Evolutionary conservation across 164 flowering plant species (phyloP), one percentile per base, ranked within the genome.

Genomic region (Vitis labrusca): DNA sequence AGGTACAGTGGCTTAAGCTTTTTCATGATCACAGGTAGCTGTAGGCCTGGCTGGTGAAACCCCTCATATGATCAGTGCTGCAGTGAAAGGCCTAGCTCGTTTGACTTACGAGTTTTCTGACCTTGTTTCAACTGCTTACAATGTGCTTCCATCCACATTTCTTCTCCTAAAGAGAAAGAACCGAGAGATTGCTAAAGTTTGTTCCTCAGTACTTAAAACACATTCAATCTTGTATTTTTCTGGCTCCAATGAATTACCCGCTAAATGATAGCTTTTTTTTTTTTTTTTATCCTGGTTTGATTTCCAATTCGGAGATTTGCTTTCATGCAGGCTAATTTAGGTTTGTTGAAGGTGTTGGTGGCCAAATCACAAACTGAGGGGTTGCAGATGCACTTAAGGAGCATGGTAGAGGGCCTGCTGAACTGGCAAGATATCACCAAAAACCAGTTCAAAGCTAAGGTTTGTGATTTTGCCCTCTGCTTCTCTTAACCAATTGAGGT

Each of bases 61-160:
- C 61, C 97, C 99, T 74, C 98, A 93, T 56, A 88, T 91, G 97
- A 87, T 93, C 71, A 93, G 99, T 85, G 98, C 98, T 63, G 89
- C 97, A 57, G 87, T 89, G 57, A 96, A 89, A 77, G 98, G 95
- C 65, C 70, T 93, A 69, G 98, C 99, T 77, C 98, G 99, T 23
- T 85, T 96, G 86, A 89, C 97, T 65, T 96, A 96, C 75, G 99
- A 96, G 81, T 96, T 96, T 69, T 82, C 95, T 27, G 98, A 96
- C 75, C 98, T 96, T 63, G 75, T 96, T 54, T 80, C 90, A 64
- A 68, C 76, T 59, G 92, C 91, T 63, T 89, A 79, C 76, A 81
- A 77, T 70, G 78, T 93, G 73, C 97, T 92, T 60, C 98, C 99
- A 37, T 83, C 90, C 52, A 77, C 95, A 29, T 92, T 81, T 79